Base-by-base conservation (phyloP, 192 early-diverging fungal genomes). In the Backusella sp. region DNA sequence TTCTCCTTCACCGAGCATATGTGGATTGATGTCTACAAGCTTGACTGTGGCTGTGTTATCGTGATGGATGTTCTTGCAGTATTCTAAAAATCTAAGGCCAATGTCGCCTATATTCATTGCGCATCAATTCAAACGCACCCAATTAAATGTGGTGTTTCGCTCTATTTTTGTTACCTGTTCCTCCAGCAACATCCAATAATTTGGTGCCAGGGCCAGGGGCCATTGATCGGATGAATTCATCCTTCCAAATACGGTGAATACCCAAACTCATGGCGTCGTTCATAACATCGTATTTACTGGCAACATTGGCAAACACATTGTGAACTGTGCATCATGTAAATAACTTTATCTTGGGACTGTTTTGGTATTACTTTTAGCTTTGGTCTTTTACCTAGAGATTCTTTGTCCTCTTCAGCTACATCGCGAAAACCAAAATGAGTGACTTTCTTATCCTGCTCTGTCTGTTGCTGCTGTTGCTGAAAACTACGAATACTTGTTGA, bases 341-440 rank as follows among this genome's bases (percentile, higher is more conserved):
- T 19, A 77, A 3, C 37, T 39, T 39, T 39, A 39, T 39, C 1
- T 46, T 41, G 19, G 19, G 21, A 32, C n/a, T 39, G 21, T 39
- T 28, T 49, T 49, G 46, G 14, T 34, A 21, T 11, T 67, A 19
- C 36, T 36, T 49, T 26, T 19, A 15, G 14, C 8, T 15, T 32
- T 7, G 6, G 14, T 17, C 42, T 49, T 17, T 62, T 86, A 95
- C 91, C 92, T 32, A 99, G 86, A 42, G 87, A 81, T 77, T 98
- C 96, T 79, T 99, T 99, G 75, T 91, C 88, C 34, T 89, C 88
- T 73, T 93, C 90, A 6, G 90, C 90, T 30, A 99, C 94, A 26
- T 94, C 92, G 56, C 92, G 92, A 82, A 95, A 99, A 6, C 98
- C 98, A 85, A 99, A 99, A 79, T 99, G 96, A 6, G 97, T 99